These are phyloP conservation scores for Tylopilus sp. DNA, from an alignment of 768 basidiomycete genomes.

Conservation along the genomic window DNA sequence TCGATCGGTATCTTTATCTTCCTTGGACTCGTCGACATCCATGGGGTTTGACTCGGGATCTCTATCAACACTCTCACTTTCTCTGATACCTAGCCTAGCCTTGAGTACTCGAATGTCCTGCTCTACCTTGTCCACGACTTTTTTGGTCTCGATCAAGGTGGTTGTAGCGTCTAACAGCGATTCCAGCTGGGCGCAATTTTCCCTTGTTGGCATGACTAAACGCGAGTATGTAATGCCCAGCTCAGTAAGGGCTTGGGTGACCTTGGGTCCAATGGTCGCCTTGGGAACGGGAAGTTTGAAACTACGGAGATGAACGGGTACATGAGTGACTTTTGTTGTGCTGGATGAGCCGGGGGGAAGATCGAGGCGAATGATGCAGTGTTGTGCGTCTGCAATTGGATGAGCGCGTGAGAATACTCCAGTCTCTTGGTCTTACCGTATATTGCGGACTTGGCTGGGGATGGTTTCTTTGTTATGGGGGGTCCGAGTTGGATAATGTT, in stretches of 20 bases:
- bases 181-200: slow-evolving; percentile 74
- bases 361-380: slow-evolving; percentile 75
- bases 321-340: slow-evolving; percentile 70
- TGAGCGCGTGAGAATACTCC: slow-evolving; percentile 13
- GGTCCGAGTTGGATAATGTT: slow-evolving; percentile 38
- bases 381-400: slow-evolving; percentile 48
- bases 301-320: slow-evolving; percentile 80
- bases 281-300: slow-evolving; percentile 83
- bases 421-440: slow-evolving; percentile 44
- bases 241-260: slow-evolving; percentile 73
- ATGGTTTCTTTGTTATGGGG: slow-evolving; percentile 35
- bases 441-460: slow-evolving; percentile 53
- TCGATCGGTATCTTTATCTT: slow-evolving; percentile 9
- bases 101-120: slow-evolving; percentile 77
- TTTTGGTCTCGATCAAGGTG: slow-evolving; percentile 84
- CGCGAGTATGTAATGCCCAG: slow-evolving; percentile 68
- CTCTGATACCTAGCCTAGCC: slow-evolving; percentile 53
- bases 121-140: slow-evolving; percentile 79
- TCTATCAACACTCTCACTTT: slow-evolving; percentile 40
- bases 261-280: slow-evolving; percentile 66
- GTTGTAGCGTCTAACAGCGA: slow-evolving; percentile 67
- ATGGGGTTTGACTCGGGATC: slow-evolving; percentile 41
- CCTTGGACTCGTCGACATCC: slow-evolving; percentile 48
- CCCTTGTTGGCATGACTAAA: slow-evolving; percentile 92
- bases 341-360: slow-evolving; percentile 36